Evolutionary conservation across 768 basidiomycete genomes (phyloP), one percentile per base, ranked within the genome.

Genomic region (Pleurotus tuber-regium): DNA sequence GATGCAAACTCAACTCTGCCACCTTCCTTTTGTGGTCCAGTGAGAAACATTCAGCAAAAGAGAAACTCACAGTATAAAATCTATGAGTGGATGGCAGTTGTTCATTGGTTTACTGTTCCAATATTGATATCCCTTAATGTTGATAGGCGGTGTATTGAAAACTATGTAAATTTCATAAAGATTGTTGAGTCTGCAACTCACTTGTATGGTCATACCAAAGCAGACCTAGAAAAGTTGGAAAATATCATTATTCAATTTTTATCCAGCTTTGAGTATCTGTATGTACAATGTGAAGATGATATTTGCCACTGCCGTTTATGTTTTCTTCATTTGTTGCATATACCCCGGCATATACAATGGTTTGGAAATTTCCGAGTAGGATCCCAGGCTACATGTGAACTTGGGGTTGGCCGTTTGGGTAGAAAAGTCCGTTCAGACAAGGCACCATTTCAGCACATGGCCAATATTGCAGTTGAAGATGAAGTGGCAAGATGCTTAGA

Each of bases 11-110:
- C 39, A 29, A 67, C 66, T 7, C 59, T 70, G 16, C 68, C 68
- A 12, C 63, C 68, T 16, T 40, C 57, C 11, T 69, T 69, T 41
- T 66, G 63, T 61, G 65, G 68, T 3, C 62, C 63, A 21, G 30
- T 69, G 7, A 40, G 63, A 2, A 55, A 70, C 59, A 58, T 64
- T 2, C 36, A 59, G 54, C 57, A 67, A 2, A 70, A 70, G 40
- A 54, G 65, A 5, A 66, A 70, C 19, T 69, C 67, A 40, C 68
- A 69, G 44, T 70, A 69, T 51, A 71, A 70, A 43, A 60, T 64
- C 1, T 71, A 63, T 50, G 66, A 68, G 56, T 70, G 65, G 65
- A 70, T 70, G 66, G 66, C 64, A 24, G 47, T 70, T 1, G 24
- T 68, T 2, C 66, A 71, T 42, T 70, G 69, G 67, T 70, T 65